A percentile compares a stretch with the other conserved stretches of the same genome.
Conservation (phyloP, 208 protist species). For the Trichomonas vaginalis region DNA sequence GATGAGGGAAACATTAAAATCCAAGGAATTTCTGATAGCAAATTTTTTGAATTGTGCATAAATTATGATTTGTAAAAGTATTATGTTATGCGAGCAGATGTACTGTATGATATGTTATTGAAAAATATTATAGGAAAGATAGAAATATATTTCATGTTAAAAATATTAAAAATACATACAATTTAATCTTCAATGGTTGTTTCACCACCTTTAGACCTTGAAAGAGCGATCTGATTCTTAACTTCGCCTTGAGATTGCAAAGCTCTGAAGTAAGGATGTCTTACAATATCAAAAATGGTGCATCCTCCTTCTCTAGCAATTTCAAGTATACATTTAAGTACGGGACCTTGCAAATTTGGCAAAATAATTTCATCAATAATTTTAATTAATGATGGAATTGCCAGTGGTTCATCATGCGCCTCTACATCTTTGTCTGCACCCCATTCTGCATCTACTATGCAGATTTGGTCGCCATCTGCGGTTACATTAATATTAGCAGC, state of each 20-base stretch:
- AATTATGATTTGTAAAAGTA: background rate
- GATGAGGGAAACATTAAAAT: too few species aligned
- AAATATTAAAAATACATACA: background rate
- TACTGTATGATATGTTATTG: background rate
- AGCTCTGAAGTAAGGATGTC: background rate
- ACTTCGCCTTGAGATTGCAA: background rate
- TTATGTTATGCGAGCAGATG: background rate
- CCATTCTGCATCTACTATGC: background rate
- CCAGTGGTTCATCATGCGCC: background rate
- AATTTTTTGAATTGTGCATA: too few species aligned
- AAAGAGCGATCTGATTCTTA: background rate
- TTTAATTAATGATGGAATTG: background rate
- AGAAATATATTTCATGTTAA: background rate
- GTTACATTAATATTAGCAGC: background rate
- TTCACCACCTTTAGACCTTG: background rate
- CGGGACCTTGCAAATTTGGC: background rate
- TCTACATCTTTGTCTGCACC: background rate
- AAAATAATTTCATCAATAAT: background rate
- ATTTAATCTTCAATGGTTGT: background rate
- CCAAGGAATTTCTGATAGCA: too few species aligned
- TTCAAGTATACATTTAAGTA: background rate
- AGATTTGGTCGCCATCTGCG: background rate
- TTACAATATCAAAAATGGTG: background rate
- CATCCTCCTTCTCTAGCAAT: background rate
- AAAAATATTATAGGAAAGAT: background rate